Conservation (phyloP, 164 flowering plant genomes). For the Piper longum region DNA sequence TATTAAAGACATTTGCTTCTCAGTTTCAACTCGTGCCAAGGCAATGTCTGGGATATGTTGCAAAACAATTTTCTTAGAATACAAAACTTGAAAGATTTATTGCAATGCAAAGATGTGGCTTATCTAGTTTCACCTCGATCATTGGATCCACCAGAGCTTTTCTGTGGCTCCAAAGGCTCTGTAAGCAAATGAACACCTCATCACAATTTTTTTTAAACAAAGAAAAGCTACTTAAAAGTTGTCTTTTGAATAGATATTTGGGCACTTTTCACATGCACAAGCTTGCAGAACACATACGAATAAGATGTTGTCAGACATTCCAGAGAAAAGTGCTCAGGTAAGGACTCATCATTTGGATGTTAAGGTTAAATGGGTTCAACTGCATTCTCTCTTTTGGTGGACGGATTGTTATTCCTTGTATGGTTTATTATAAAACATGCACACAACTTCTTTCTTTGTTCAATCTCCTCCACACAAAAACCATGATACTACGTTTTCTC, state of each 20-base stretch:
- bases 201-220: background rate
- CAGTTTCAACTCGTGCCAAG: constrained; percentile 54
- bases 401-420: too few species aligned
- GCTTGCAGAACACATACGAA: too few species aligned
- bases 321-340: too few species aligned
- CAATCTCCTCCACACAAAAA: too few species aligned
- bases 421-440: too few species aligned
- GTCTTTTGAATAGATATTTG: background rate
- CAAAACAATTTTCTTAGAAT: background rate
- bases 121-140: constrained; percentile 43
- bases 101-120: background rate
- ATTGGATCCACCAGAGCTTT: constrained; percentile 36
- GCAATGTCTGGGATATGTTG: constrained; percentile 41
- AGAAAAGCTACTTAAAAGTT: background rate
- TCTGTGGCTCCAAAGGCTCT: constrained; percentile 36
- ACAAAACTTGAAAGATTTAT: background rate
- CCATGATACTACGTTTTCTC: too few species aligned
- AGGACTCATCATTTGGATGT: too few species aligned
- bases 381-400: too few species aligned
- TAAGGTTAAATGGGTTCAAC: too few species aligned
- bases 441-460: too few species aligned
- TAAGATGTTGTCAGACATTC: too few species aligned
- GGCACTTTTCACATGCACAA: too few species aligned
- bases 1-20: constrained; percentile 60
- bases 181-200: constrained; percentile 8